Evolutionary conservation across 2,329 filamentous ascomycete species (phyloP).

Genomic region (Colletotrichum shisoi): DNA sequence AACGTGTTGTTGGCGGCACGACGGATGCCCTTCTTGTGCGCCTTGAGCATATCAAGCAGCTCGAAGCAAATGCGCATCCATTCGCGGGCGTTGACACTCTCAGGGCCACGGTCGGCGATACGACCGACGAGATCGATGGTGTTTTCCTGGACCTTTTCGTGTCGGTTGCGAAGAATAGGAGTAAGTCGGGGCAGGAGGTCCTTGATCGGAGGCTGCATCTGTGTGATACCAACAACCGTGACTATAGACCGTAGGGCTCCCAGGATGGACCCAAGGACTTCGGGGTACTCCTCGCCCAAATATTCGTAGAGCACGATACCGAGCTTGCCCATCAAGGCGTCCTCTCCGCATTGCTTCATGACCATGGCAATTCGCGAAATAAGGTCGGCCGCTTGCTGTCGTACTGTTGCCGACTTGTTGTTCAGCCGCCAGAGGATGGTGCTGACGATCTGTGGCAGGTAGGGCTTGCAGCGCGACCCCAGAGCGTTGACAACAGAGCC

Average conservation of each 20-base stretch:
- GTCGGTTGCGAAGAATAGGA: slow-evolving; percentile 96
- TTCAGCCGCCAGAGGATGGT: slow-evolving; percentile 96
- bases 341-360: slow-evolving; percentile 98
- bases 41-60: slow-evolving; percentile 98
- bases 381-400: slow-evolving; percentile 94
- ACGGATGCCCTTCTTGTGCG: slow-evolving; percentile 98
- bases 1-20: slow-evolving; percentile 99
- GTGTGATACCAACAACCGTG: slow-evolving; percentile 94
- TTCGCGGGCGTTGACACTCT: slow-evolving; percentile 94
- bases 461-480: slow-evolving; percentile 92
- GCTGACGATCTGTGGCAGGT: slow-evolving; percentile 94
- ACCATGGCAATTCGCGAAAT: slow-evolving; percentile 98
- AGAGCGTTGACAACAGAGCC: slow-evolving; percentile 96
- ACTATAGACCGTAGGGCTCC: slow-evolving; percentile 95
- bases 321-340: slow-evolving; percentile 93
- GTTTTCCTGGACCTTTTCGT: slow-evolving; percentile 99
- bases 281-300: slow-evolving; percentile 96
- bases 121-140: slow-evolving; percentile 97
- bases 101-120: slow-evolving; percentile 95
- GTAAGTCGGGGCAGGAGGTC: slow-evolving; percentile 93
- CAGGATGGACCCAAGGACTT: slow-evolving; percentile 94
- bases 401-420: slow-evolving; percentile 96
- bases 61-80: slow-evolving; percentile 99
- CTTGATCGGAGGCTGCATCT: slow-evolving; percentile 98
- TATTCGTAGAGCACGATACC: slow-evolving; percentile 97